phyloP scores from a whole-genome alignment of 257 asterid genomes.

The Scutellaria galericulata region DNA sequence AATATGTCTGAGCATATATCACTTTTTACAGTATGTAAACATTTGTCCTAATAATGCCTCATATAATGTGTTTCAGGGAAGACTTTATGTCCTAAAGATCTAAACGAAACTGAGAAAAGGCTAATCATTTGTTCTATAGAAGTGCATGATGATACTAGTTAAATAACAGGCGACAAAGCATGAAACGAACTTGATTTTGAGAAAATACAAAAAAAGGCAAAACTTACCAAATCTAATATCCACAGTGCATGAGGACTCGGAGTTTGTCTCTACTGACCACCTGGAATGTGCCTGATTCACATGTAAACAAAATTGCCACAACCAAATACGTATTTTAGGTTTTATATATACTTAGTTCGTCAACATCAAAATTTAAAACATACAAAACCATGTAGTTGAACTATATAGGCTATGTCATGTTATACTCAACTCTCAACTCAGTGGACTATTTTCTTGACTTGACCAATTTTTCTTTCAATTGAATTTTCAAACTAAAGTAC shows the following conservation, averaged over 20 bases:
- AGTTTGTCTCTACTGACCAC: slow-evolving; percentile 67
- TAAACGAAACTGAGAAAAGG: too few species aligned
- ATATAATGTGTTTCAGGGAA: too few species aligned
- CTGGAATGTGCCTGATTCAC: slow-evolving; percentile 76
- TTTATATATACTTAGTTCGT: not conserved
- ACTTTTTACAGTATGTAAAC: too few species aligned
- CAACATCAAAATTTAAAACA: not conserved
- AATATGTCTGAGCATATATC: too few species aligned
- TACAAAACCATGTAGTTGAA: not conserved
- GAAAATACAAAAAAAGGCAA: slow-evolving; percentile 24
- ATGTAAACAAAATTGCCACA: slow-evolving; percentile 1
- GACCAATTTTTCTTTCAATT: not conserved
- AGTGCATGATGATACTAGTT: not conserved
- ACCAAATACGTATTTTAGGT: slow-evolving; percentile 3
- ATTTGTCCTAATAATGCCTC: too few species aligned
- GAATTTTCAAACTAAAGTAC: not conserved
- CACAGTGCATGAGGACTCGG: slow-evolving; percentile 67
- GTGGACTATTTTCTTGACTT: too few species aligned
- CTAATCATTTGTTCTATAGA: not conserved
- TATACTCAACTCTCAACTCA: too few species aligned
- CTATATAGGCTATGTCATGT: too few species aligned
- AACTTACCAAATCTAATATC: slow-evolving; percentile 80
- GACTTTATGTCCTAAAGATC: too few species aligned
- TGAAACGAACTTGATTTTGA: not conserved
- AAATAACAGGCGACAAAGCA: slow-evolving; percentile 19